phyloP scores from a whole-genome alignment of 108 stramenopile species.

The Nitzschia putrida region DNA sequence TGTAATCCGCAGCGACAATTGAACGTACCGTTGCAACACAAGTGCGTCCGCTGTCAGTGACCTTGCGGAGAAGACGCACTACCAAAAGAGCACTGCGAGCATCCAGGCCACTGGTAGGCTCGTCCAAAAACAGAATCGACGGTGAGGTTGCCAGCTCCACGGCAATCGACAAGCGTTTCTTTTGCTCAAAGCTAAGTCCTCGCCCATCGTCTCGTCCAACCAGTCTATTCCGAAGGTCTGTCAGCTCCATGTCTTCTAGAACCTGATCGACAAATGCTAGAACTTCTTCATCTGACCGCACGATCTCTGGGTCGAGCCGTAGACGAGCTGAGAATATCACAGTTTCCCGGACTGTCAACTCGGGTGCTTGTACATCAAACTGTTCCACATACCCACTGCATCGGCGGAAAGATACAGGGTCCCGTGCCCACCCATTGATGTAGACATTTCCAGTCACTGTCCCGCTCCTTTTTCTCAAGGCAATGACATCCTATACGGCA shows the following conservation, averaged over 20 bases:
- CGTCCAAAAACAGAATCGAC: constrained; percentile 69
- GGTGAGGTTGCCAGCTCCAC: constrained; percentile 71
- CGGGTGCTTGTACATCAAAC: constrained; percentile 80
- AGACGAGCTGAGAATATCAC: constrained; percentile 80
- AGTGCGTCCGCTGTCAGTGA: constrained; percentile 60
- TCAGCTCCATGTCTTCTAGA: constrained; percentile 76
- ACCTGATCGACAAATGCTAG: constrained; percentile 72
- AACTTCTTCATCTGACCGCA: constrained; percentile 36
- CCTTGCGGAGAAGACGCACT: constrained; percentile 54
- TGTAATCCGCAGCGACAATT: not conserved
- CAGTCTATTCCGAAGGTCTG: constrained; percentile 52
- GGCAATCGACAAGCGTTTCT: constrained; percentile 75
- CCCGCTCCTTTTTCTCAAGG: constrained; percentile 60
- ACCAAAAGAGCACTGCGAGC: constrained; percentile 62
- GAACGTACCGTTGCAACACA: constrained; percentile 32
- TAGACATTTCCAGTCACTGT: constrained; percentile 63
- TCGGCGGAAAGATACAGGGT: constrained; percentile 59
- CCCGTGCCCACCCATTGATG: constrained; percentile 64
- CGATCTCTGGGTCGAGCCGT: constrained; percentile 55
- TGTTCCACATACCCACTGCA: constrained; percentile 90
- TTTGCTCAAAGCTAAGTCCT: constrained; percentile 69
- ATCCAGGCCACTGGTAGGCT: constrained; percentile 78
- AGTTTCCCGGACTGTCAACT: constrained; percentile 78
- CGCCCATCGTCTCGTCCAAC: constrained; percentile 76
- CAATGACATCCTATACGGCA: constrained; percentile 55